Evolutionary conservation across 2,329 filamentous ascomycete species (phyloP).

Genomic region (Alternaria gaisen): DNA sequence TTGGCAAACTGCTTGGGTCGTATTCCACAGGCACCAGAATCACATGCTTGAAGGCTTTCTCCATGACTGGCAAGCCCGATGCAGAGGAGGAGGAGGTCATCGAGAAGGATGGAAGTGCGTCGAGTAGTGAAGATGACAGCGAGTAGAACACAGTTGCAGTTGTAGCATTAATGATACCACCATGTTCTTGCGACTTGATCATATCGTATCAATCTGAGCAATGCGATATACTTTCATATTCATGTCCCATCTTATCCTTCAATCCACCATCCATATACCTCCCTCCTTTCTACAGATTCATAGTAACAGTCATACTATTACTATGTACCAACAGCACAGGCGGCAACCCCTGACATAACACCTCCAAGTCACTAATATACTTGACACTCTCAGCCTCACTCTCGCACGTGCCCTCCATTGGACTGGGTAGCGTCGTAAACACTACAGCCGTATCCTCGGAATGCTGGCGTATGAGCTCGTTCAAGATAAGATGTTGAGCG

Average conservation of each 20-base stretch:
- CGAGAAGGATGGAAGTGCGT: slow-evolving; percentile 30
- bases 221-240: not conserved
- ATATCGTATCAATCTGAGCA: not conserved
- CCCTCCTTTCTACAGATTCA: slow-evolving; percentile 64
- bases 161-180: slow-evolving; percentile 24
- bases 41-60: slow-evolving; percentile 85
- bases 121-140: slow-evolving; percentile 34
- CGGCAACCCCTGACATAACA: slow-evolving; percentile 78
- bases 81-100: slow-evolving; percentile 36
- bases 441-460: slow-evolving; percentile 71
- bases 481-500: slow-evolving; percentile 85
- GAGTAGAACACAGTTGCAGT: slow-evolving; percentile 21
- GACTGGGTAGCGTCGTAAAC: slow-evolving; percentile 84
- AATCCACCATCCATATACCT: not conserved
- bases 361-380: slow-evolving; percentile 80
- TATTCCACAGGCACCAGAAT: slow-evolving; percentile 90
- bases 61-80: slow-evolving; percentile 69
- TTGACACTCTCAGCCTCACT: slow-evolving; percentile 74
- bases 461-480: slow-evolving; percentile 74
- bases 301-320: slow-evolving; percentile 90
- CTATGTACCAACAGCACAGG: slow-evolving; percentile 82
- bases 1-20: slow-evolving; percentile 75
- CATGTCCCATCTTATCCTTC: not conserved
- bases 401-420: slow-evolving; percentile 76
- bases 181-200: not conserved